Conservation (phyloP, 2,329 filamentous ascomycete genomes). For the Camptophora hylomeconis region DNA sequence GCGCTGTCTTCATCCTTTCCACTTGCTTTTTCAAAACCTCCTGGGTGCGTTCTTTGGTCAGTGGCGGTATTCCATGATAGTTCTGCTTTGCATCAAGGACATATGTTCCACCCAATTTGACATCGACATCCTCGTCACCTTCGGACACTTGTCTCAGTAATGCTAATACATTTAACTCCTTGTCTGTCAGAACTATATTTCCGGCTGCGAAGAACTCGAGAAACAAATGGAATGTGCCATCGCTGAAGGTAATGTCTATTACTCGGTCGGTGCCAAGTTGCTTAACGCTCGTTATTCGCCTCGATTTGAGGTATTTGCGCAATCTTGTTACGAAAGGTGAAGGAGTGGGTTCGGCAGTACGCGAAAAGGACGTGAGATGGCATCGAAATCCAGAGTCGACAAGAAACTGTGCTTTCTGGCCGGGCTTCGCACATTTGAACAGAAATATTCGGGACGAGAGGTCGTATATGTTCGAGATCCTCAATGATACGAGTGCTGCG, state of each 20-base stretch:
- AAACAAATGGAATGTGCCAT: slow-evolving; percentile 76
- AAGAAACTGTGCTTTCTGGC: slow-evolving; percentile 76
- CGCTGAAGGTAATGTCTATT: slow-evolving; percentile 82
- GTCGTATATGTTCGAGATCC: slow-evolving; percentile 90
- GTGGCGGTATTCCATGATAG: slow-evolving; percentile 56
- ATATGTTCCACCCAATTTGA: slow-evolving; percentile 66
- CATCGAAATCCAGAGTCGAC: slow-evolving; percentile 94
- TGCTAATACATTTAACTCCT: slow-evolving; percentile 66
- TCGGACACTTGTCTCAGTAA: slow-evolving; percentile 69
- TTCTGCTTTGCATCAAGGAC: slow-evolving; percentile 74
- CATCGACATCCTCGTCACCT: slow-evolving; percentile 70
- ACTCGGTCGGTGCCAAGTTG: slow-evolving; percentile 91
- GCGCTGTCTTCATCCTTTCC: slow-evolving; percentile 20
- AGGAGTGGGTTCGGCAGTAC: slow-evolving; percentile 71
- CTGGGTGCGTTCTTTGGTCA: slow-evolving; percentile 62
- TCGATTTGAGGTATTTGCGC: slow-evolving; percentile 77
- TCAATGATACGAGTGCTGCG: slow-evolving; percentile 58
- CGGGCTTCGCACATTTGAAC: slow-evolving; percentile 85
- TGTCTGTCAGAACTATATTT: slow-evolving; percentile 86
- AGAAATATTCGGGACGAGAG: slow-evolving; percentile 80
- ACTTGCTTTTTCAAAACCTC: slow-evolving; percentile 55
- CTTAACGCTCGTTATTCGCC: slow-evolving; percentile 63
- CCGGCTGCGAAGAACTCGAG: slow-evolving; percentile 94
- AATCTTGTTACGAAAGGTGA: slow-evolving; percentile 75
- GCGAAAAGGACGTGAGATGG: slow-evolving; percentile 81